Conservation (phyloP, 192 early-diverging fungal species). For the Paraglomus occultum region DNA sequence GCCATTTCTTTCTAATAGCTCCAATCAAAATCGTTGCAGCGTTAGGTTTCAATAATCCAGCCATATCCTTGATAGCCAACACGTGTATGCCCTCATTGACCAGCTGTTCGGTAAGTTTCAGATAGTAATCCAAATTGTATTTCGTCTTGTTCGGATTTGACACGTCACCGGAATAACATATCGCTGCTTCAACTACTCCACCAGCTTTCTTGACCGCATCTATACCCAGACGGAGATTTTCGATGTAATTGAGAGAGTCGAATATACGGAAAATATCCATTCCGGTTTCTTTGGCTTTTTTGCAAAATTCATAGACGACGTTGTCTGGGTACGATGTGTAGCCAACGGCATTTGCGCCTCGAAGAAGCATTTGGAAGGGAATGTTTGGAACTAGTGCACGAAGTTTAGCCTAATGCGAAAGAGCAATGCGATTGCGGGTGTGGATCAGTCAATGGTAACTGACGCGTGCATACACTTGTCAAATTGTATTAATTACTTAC, state of each 20-base stretch:
- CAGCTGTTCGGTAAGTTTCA: constrained; percentile 85
- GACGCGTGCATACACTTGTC: no score
- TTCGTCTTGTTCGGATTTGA: constrained; percentile 78
- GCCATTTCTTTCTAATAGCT: constrained; percentile 81
- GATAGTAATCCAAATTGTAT: constrained; percentile 90
- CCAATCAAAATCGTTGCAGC: constrained; percentile 86
- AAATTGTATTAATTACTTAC: constrained; percentile 29
- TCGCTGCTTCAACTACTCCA: constrained; percentile 89
- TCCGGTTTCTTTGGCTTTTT: constrained; percentile 81
- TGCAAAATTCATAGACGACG: constrained; percentile 95
- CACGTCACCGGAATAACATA: constrained; percentile 95
- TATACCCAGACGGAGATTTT: constrained; percentile 94
- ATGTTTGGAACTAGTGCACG: constrained; percentile 90
- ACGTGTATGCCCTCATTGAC: constrained; percentile 92
- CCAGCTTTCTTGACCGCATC: constrained; percentile 91
- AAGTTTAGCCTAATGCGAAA: constrained; percentile 42
- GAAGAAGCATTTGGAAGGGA: constrained; percentile 98
- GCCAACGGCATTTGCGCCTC: constrained; percentile 97
- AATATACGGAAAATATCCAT: constrained; percentile 98
- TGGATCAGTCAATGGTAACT: no score
- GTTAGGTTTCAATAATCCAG: constrained; percentile 90
- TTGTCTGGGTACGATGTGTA: constrained; percentile 98
- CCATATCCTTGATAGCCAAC: constrained; percentile 95
- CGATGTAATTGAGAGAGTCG: constrained; percentile 96
- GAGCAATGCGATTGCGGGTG: no score